Evolutionary conservation across 345 rosid genomes (phyloP).

Genomic region (Rubroshorea leprosula): DNA sequence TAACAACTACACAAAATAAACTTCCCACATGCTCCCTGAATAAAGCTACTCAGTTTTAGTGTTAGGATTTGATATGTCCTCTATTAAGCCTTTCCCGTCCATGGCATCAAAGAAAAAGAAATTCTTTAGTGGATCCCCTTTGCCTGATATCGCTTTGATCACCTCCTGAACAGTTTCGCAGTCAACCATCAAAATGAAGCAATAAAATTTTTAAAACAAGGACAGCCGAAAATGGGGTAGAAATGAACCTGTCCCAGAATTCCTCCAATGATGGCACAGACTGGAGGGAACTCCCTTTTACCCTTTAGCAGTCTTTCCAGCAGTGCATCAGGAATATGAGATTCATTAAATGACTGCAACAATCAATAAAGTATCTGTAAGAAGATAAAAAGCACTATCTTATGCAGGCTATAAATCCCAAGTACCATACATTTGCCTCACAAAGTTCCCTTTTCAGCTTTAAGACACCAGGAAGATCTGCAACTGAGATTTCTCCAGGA

Average conservation of each 20-base stretch:
- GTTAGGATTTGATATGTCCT: slow-evolving; percentile 54
- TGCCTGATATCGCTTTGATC: slow-evolving; percentile 82
- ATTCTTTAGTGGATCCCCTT: slow-evolving; percentile 85
- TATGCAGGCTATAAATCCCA: slow-evolving; percentile 1
- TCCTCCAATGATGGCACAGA: slow-evolving; percentile 92
- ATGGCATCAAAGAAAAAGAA: slow-evolving; percentile 81
- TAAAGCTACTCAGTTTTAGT: slow-evolving; percentile 17
- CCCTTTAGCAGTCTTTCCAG: slow-evolving; percentile 63
- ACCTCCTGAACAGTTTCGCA: slow-evolving; percentile 56
- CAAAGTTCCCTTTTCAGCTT: slow-evolving; percentile 64
- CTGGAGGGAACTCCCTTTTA: slow-evolving; percentile 67
- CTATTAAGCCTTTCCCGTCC: slow-evolving; percentile 86
- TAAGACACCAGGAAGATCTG: slow-evolving; percentile 58
- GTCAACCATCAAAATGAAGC: not conserved
- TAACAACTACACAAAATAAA: too few species aligned
- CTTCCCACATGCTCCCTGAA: too few species aligned
- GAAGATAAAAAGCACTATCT: not conserved
- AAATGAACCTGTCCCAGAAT: slow-evolving; percentile 75
- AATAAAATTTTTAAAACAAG: not conserved
- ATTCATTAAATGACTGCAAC: slow-evolving; percentile 54
- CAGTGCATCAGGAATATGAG: slow-evolving; percentile 53
- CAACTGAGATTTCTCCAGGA: slow-evolving; percentile 44
- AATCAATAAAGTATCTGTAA: slow-evolving; percentile 8
- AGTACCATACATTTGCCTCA: slow-evolving; percentile 48
- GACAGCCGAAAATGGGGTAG: not conserved